Evolutionary conservation across 331 rosid genomes (phyloP).

Genomic region (Erythrophleum ivorense): DNA sequence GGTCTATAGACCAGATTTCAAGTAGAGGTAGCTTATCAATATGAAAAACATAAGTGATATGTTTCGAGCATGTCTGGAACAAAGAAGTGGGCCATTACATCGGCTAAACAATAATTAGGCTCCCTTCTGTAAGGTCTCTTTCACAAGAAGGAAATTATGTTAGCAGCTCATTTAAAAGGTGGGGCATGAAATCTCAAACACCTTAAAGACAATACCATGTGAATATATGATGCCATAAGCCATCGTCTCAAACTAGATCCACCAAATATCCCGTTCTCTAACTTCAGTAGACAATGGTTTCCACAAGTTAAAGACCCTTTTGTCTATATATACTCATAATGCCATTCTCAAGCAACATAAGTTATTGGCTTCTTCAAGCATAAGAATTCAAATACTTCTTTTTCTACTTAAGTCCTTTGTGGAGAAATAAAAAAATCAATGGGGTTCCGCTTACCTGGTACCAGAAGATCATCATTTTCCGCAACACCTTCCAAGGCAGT

Average conservation of each 20-base stretch:
- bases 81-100: background rate
- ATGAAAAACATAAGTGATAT: background rate
- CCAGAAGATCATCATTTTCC: background rate
- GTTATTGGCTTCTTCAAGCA: background rate
- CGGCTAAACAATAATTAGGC: background rate
- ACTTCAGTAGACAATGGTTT: background rate
- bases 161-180: background rate
- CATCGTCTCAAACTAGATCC: conserved; percentile 1
- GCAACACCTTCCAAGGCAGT: background rate
- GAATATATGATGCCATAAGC: background rate
- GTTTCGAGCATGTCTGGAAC: conserved; percentile 15
- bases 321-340: conserved; percentile 5
- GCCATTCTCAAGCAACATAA: background rate
- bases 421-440: background rate
- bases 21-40: background rate
- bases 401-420: background rate
- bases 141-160: background rate
- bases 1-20: conserved; percentile 2
- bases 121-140: background rate
- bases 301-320: background rate
- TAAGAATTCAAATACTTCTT: background rate
- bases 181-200: background rate
- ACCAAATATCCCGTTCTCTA: background rate
- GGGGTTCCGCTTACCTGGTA: conserved; percentile 41
- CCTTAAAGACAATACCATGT: conserved; percentile 12